A percentile compares a stretch with the other conserved stretches of the same genome.
These are phyloP conservation scores for Phytophthora crassamura DNA, from an alignment of 352 stramenopile species.

Conservation along the genomic window DNA sequence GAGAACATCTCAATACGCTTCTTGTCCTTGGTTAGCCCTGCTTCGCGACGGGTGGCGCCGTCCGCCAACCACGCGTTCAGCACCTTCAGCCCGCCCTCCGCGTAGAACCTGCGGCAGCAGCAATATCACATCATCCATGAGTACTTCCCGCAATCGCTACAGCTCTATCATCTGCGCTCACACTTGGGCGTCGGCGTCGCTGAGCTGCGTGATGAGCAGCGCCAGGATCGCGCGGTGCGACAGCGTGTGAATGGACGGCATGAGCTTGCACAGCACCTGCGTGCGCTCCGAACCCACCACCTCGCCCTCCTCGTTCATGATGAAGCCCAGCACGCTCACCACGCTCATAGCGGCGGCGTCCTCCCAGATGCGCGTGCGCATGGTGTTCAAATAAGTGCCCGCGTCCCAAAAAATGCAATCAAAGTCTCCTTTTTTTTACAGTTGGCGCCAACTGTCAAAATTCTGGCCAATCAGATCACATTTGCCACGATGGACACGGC, in stretches of 20 bases:
- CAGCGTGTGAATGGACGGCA: constrained; percentile 84
- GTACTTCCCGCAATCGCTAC: background rate
- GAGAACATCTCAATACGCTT: constrained; percentile 74
- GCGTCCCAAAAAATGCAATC: background rate
- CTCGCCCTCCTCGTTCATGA: constrained; percentile 85
- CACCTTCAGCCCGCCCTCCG: constrained; percentile 72
- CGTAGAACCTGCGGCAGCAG: constrained; percentile 61
- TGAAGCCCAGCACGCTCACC: constrained; percentile 81
- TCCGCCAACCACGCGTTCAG: constrained; percentile 79
- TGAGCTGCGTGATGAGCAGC: constrained; percentile 75
- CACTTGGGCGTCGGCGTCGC: constrained; percentile 73
- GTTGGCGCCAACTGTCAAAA: constrained; percentile 17
- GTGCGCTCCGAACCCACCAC: constrained; percentile 77
- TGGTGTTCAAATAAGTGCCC: constrained; percentile 14
- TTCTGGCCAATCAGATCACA: constrained; percentile 21
- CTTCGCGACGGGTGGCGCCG: constrained; percentile 43
- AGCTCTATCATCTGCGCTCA: constrained; percentile 26
- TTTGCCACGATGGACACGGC: constrained; percentile 60
- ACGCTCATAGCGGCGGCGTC: constrained; percentile 80
- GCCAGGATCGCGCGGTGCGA: constrained; percentile 80
- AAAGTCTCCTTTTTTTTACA: background rate
- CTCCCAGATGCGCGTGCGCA: constrained; percentile 83
- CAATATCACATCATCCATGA: background rate
- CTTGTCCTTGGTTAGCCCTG: constrained; percentile 62
- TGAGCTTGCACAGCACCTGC: constrained; percentile 82